Percentiles rank a stretch among this genome's conserved stretches.
phyloP scores from a whole-genome alignment of 495 filamentous ascomycete species.

The Tuber indicum region DNA sequence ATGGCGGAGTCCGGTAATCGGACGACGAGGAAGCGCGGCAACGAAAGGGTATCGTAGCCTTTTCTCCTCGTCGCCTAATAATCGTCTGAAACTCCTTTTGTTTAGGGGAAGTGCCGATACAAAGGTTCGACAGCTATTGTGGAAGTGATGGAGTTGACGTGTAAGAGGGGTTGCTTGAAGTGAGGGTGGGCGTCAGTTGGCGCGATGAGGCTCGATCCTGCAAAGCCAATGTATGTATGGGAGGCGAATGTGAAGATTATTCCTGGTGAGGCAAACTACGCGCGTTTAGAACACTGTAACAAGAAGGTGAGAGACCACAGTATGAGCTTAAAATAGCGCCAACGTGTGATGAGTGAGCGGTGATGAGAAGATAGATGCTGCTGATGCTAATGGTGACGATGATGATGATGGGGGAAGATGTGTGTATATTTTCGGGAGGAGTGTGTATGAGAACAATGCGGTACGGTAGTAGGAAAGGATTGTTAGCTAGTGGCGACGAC shows the following conservation, averaged over 20 bases:
- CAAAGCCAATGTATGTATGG: conserved; percentile 24
- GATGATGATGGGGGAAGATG: conserved; percentile 21
- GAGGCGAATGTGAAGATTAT: conserved; percentile 32
- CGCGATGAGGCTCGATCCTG: conserved; percentile 34
- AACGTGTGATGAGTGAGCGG: conserved; percentile 24
- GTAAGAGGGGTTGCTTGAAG: conserved; percentile 15
- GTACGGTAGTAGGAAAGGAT: conserved; percentile 8
- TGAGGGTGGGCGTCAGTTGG: conserved; percentile 34
- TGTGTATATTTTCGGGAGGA: conserved; percentile 24
- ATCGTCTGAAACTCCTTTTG: conserved; percentile 23
- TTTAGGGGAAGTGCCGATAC: conserved; percentile 22
- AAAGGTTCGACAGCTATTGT: conserved; percentile 30
- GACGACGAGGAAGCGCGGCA: conserved; percentile 39
- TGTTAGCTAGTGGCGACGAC: conserved; percentile 7
- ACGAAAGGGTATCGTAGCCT: conserved; percentile 33
- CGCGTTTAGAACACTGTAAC: conserved; percentile 33
- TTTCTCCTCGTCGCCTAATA: conserved; percentile 35
- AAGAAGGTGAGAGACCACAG: conserved; percentile 9
- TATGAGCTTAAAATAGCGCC: conserved; percentile 19
- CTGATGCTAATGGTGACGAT: conserved; percentile 32
- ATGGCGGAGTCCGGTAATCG: conserved; percentile 15
- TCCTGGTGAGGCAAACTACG: conserved; percentile 33
- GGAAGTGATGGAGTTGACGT: conserved; percentile 33
- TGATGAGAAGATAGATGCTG: conserved; percentile 23
- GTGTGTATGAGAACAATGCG: conserved; percentile 15